Base-by-base conservation (phyloP, 305 asterid species). In the Solanum hybrid region DNA sequence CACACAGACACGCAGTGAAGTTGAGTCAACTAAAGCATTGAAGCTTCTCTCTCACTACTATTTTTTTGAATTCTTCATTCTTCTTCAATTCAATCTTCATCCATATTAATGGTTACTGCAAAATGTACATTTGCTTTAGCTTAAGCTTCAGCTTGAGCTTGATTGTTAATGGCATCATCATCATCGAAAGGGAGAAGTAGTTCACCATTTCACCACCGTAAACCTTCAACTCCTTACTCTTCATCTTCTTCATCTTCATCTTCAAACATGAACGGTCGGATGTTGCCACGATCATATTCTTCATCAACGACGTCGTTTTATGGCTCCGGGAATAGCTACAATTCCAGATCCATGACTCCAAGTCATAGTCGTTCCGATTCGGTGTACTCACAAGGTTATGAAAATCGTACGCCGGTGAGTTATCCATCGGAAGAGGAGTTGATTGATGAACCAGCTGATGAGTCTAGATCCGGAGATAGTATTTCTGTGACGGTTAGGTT, bases 401-500 rank as follows among this genome's bases (percentile, higher is more conserved):
- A 57, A 39, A 89, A 87, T 87, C 95, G 89, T 91, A 93, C 96
- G 70, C 98, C 96, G 1, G 97, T 91, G 89, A 92, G 94, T 89
- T 97, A 92, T 90, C 97, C 98, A 36, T 85, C 95, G 75, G 92
- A 91, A 88, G 99, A 95, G 34, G 98, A 97, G 95, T 92, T 96
- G 87, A 90, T 91, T 22, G 88, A 85, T 85, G 99, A 96, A 92
- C 96, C 95, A 20, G 91, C 89, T 36, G 98, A 93, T 31, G 89
- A 92, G 41, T 91, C 99, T 90, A 91, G 96, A 97, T 94, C 98
- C 93, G 97, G 94, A 89, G 99, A 96, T 89, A 95, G 98, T 90
- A 97, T 98, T 92, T 95, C 98, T 10, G 99, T 97, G 87, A 98
- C 99, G 12, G 94, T 98, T 93, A 93, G 99, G 86, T 97, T 98